phyloP scores from a whole-genome alignment of 2,329 filamentous ascomycete genomes.

The Elsinoe australis region DNA sequence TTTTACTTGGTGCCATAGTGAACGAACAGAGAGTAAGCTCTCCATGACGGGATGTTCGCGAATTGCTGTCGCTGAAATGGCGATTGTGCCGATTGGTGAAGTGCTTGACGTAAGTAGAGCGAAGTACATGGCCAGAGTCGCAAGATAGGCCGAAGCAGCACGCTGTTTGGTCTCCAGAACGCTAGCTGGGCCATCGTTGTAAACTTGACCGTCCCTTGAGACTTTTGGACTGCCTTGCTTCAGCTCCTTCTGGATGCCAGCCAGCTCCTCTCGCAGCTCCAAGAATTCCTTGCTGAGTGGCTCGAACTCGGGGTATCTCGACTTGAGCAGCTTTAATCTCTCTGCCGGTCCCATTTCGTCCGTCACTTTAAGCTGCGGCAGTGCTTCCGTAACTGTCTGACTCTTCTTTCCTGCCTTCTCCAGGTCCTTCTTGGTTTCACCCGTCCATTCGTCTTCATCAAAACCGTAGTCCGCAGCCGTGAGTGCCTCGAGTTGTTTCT shows the following conservation, averaged over 20 bases:
- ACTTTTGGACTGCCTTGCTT: not conserved
- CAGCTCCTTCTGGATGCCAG: slow-evolving; percentile 19
- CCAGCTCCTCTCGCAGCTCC: slow-evolving; percentile 48
- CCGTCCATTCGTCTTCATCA: slow-evolving; percentile 78
- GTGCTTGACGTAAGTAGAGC: slow-evolving; percentile 76
- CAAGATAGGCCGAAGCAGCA: slow-evolving; percentile 77
- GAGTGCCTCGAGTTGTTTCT: slow-evolving; percentile 86
- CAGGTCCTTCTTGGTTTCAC: slow-evolving; percentile 37
- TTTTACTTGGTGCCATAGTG: slow-evolving; percentile 71
- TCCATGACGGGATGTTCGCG: slow-evolving; percentile 90
- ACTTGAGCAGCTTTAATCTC: slow-evolving; percentile 63
- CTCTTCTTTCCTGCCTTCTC: slow-evolving; percentile 39
- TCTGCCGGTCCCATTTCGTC: slow-evolving; percentile 71
- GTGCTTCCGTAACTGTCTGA: slow-evolving; percentile 68
- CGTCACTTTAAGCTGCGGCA: slow-evolving; percentile 75
- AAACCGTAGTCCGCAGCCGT: slow-evolving; percentile 88
- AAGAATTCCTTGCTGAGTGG: slow-evolving; percentile 73
- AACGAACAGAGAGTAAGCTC: slow-evolving; percentile 67
- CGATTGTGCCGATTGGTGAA: slow-evolving; percentile 43
- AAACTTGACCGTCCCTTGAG: not conserved
- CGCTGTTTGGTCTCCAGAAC: slow-evolving; percentile 57
- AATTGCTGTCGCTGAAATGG: slow-evolving; percentile 68
- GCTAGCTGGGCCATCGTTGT: slow-evolving; percentile 17
- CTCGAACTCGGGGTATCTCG: slow-evolving; percentile 87
- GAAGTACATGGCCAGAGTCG: slow-evolving; percentile 86